Evolutionary conservation across 164 flowering plant species (phyloP).

Genomic region (Tetrastigma voinierianum): DNA sequence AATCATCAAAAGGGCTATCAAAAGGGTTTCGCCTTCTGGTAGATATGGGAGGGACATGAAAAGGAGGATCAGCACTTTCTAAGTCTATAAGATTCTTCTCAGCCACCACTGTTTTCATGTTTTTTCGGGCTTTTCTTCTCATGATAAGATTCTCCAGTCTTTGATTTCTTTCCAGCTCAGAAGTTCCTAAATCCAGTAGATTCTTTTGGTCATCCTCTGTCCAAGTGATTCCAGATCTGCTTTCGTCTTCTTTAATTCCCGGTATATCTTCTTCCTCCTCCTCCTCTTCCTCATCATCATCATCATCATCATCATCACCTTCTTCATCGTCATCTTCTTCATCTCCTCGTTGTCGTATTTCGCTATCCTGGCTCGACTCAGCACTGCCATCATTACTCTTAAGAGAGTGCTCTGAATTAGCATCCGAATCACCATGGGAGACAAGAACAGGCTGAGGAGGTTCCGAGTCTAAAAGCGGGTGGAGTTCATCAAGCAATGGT

Average conservation of each 20-base stretch:
- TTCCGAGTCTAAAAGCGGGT: constrained; percentile 70
- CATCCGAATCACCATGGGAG: constrained; percentile 40
- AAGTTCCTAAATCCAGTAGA: constrained; percentile 72
- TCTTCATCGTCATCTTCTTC: constrained; percentile 32
- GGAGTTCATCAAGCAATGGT: constrained; percentile 94
- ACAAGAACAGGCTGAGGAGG: constrained; percentile 38
- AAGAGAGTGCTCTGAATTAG: constrained; percentile 36
- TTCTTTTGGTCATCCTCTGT: constrained; percentile 91
- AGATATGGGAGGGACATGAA: constrained; percentile 57
- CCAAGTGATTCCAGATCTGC: constrained; percentile 72
- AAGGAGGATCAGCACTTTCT: constrained; percentile 49
- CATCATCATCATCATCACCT: constrained; percentile 23
- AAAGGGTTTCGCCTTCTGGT: constrained; percentile 72
- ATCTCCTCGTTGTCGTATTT: constrained; percentile 38
- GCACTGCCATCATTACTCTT: constrained; percentile 31
- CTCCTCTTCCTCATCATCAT: constrained; percentile 40
- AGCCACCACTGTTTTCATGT: constrained; percentile 40
- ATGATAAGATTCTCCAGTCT: constrained; percentile 83
- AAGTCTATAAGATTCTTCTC: constrained; percentile 87
- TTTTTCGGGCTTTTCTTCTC: constrained; percentile 66
- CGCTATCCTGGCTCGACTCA: constrained; percentile 46
- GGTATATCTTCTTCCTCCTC: constrained; percentile 38
- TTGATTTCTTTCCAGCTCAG: constrained; percentile 71
- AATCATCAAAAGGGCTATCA: constrained; percentile 64
- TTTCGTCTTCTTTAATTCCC: constrained; percentile 40